Evolutionary conservation across 768 basidiomycete genomes (phyloP).

Genomic region (Ramaria sp.): DNA sequence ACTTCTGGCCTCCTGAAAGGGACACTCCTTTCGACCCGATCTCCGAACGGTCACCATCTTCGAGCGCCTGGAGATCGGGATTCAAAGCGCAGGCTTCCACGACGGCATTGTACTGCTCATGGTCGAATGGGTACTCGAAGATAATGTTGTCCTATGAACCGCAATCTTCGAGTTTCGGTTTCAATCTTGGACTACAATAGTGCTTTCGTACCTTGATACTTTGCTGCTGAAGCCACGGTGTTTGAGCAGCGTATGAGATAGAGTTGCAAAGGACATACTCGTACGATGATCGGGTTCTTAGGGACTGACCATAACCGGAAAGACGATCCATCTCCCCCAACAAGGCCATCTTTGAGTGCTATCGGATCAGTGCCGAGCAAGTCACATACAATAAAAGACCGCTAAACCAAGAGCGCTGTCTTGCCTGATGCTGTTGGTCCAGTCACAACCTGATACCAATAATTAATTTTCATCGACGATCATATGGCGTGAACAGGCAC

Average conservation of each 20-base stretch:
- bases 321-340: slow-evolving; percentile 16
- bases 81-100: slow-evolving; percentile 76
- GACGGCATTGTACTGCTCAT: slow-evolving; percentile 63
- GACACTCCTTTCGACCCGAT: slow-evolving; percentile 73
- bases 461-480: background rate
- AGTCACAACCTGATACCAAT: slow-evolving; percentile 19
- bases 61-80: slow-evolving; percentile 73
- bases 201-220: slow-evolving; percentile 41
- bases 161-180: background rate
- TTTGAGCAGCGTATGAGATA: slow-evolving; percentile 65
- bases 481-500: background rate
- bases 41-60: slow-evolving; percentile 80
- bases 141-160: slow-evolving; percentile 9
- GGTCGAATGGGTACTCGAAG: slow-evolving; percentile 31
- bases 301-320: slow-evolving; percentile 9
- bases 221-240: slow-evolving; percentile 58
- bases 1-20: slow-evolving; percentile 76
- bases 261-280: slow-evolving; percentile 25
- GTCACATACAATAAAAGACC: background rate
- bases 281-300: slow-evolving; percentile 20
- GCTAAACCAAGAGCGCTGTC: slow-evolving; percentile 16
- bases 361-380: background rate
- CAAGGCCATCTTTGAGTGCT: slow-evolving; percentile 6
- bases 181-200: too few species aligned
- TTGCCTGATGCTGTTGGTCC: slow-evolving; percentile 25